Conservation (phyloP, 768 basidiomycete species). For the Infundibulicybe gibba region DNA sequence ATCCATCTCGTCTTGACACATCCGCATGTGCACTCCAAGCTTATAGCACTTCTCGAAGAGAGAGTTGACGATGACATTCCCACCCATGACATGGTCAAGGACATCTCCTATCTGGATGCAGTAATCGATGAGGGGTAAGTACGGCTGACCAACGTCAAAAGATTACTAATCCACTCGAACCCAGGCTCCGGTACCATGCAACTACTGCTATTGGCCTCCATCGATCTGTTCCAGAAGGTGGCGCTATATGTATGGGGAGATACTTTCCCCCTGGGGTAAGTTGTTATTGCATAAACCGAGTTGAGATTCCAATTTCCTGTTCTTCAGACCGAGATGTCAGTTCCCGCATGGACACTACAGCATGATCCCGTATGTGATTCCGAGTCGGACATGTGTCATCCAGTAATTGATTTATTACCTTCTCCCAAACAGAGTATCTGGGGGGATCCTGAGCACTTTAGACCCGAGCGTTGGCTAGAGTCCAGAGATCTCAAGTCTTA, state of each 20-base stretch:
- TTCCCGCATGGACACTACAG: constrained; percentile 29
- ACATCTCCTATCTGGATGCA: constrained; percentile 22
- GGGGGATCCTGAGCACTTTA: constrained; percentile 27
- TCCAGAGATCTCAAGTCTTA: constrained; percentile 15
- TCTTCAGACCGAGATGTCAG: constrained; percentile 27
- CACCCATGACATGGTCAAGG: constrained; percentile 18
- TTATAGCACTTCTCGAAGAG: constrained; percentile 12
- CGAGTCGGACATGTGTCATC: not conserved
- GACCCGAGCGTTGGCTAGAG: constrained; percentile 34
- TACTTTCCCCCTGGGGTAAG: constrained; percentile 26
- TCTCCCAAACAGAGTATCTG: constrained; percentile 17
- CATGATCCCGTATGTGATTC: constrained; percentile 12
- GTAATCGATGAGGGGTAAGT: constrained; percentile 22
- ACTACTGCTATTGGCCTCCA: constrained; percentile 33
- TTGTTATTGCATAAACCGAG: not conserved
- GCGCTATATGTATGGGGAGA: constrained; percentile 14
- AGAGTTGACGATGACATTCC: constrained; percentile 7
- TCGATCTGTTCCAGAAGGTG: constrained; percentile 20
- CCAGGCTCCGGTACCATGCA: constrained; percentile 27
- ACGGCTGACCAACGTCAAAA: no score
- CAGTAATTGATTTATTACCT: not conserved
- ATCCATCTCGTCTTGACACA: constrained; percentile 19
- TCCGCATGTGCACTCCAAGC: constrained; percentile 16
- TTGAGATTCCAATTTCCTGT: not conserved
- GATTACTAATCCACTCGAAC: no score